These are phyloP conservation scores for Tulasnella sp. DNA, from an alignment of 768 basidiomycete species.

Conservation along the genomic window DNA sequence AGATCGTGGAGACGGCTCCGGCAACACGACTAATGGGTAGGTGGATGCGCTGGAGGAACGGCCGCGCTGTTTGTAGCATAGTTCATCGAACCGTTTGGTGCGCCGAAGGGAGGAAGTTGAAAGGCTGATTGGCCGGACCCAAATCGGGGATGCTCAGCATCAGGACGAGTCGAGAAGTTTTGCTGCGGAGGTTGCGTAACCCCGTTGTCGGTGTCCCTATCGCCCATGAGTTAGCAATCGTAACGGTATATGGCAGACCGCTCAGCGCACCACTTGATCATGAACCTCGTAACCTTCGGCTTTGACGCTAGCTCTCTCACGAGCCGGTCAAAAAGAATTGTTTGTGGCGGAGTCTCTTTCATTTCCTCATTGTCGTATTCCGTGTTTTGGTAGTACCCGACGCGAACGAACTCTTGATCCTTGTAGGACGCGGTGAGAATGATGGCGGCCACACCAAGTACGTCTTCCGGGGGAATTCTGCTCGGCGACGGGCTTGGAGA, in stretches of 20 bases:
- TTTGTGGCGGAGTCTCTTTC: conserved; percentile 55
- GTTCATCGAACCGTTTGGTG: no score
- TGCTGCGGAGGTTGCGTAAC: no score
- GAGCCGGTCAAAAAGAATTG: conserved; percentile 63
- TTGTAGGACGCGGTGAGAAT: conserved; percentile 91
- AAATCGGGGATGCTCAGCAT: no score
- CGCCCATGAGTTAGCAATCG: neutral
- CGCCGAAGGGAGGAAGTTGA: no score
- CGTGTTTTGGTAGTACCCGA: conserved; percentile 98
- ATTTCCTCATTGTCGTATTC: conserved; percentile 95
- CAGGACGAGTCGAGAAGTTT: no score
- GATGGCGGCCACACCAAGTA: conserved; percentile 91
- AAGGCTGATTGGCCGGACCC: no score
- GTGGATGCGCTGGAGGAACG: no score
- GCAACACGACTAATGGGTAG: no score
- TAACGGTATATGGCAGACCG: neutral
- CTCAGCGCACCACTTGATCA: conserved; percentile 27
- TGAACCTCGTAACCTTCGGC: conserved; percentile 75
- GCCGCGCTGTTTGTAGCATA: no score
- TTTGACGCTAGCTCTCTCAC: conserved; percentile 83
- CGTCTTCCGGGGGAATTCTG: conserved; percentile 72
- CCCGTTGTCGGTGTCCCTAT: neutral
- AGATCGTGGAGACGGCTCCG: no score
- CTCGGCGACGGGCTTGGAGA: conserved; percentile 71
- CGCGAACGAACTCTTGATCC: conserved; percentile 97